A percentile compares a stretch with the other conserved stretches of the same genome.
Evolutionary conservation across 352 stramenopile genomes (phyloP).

Genomic region (Pythium myriotylum): DNA sequence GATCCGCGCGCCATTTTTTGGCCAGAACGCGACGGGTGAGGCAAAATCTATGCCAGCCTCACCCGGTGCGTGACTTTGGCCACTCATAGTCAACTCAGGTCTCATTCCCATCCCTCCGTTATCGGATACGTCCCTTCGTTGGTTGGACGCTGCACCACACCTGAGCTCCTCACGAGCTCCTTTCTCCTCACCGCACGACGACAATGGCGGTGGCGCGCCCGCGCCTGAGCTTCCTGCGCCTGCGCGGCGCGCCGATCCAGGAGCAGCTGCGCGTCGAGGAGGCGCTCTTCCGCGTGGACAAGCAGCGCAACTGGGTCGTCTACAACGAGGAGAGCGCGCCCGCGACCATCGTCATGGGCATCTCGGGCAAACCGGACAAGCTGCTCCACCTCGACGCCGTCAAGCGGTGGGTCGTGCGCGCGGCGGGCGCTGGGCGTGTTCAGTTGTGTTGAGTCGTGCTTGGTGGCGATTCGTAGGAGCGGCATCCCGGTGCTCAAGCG

Average conservation of each 20-base stretch:
- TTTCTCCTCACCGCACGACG: not conserved
- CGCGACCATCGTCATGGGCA: conserved; percentile 94
- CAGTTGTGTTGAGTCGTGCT: no score
- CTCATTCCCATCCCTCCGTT: no score
- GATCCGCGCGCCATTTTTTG: no score
- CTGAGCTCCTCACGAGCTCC: not conserved
- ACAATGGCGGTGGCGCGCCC: conserved; percentile 29
- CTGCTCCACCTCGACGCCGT: conserved; percentile 87
- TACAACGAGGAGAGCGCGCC: conserved; percentile 69
- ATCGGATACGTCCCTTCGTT: no score
- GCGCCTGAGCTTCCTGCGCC: conserved; percentile 67
- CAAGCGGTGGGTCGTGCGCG: conserved; percentile 66
- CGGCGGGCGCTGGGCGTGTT: no score
- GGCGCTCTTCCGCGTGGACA: conserved; percentile 90
- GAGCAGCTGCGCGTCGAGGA: conserved; percentile 93
- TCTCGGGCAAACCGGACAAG: conserved; percentile 93
- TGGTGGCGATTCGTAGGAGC: conserved; percentile 65
- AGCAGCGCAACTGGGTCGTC: conserved; percentile 81
- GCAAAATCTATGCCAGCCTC: no score
- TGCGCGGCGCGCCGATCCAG: conserved; percentile 64
- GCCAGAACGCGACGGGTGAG: no score
- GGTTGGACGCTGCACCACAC: not conserved
- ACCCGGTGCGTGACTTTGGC: no score
- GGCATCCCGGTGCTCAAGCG: conserved; percentile 90
- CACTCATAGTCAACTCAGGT: no score